Evolutionary conservation across 331 rosid species (phyloP), one percentile per base, ranked within the genome.

Genomic region (Malus hybrid): DNA sequence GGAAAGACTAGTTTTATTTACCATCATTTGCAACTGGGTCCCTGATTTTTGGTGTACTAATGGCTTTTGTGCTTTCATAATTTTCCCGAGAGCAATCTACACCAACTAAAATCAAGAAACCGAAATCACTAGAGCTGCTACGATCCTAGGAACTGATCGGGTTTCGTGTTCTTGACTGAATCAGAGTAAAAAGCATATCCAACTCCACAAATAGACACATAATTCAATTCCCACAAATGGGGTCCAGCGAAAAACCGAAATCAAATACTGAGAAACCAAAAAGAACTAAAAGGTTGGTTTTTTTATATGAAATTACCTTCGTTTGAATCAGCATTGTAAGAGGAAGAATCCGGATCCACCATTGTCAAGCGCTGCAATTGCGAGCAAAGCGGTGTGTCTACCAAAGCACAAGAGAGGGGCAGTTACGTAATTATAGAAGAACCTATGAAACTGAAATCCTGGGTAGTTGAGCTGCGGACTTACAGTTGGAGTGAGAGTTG

Each of bases 21-120:
- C 70, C 62, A 29, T 71, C 75, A 39, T 68, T 72, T 55, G 65
- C 83, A 48, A 80, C 54, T 18, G 87, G 82, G 62, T 86, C 87
- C 57, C 76, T 83, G 11, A 84, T 22, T 10, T 29, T 69, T 61
- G 59, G 33, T 16, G 44, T 12, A 34, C 61, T 19, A 62, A 19
- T 32, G 11, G n/a, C 77, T 62, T 62, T 62, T 28, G 77, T 16
- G 77, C 32, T 24, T 18, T 73, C 55, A 73, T 36, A 44, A 73
- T 44, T 73, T 42, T 62, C 77, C 70, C 9, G 6, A 73, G 31
- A 50, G 50, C 32, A 62, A 44, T 62, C 77, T 73, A 19, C 59
- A 61, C 19, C 0, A 10, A 62, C 61, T n/a, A 16, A 73, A 73
- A 44, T 62, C 46, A 62, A 18, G 60, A 73, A 19, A 73, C 65